Evolutionary conservation across 1,284 basidiomycete genomes (phyloP), one percentile per base, ranked within the genome.

Genomic region (Melampsora larici-populina): DNA sequence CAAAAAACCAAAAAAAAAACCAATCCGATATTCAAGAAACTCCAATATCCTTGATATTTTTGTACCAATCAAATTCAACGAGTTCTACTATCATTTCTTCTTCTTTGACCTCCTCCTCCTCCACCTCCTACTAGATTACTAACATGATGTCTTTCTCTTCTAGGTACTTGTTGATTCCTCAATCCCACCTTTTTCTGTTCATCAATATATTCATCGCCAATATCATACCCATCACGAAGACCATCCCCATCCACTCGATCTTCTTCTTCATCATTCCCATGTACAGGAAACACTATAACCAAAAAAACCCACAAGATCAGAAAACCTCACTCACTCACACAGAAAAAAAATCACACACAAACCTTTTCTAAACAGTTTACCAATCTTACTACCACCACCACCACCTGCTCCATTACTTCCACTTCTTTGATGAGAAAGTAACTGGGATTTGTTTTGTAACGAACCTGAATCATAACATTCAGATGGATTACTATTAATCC

Each of bases 291-390:
- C 1, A 58, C 55, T 58, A 29, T 55, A 55, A 21, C 18, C 6
- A n/a, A 58, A 58, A 58, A 24, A 29, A 58, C 5, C 40, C 7
- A 9, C 1, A 1, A 33, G 24, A 64, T 64, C 36, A 21, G 24
- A 29, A 64, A 31, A 31, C n/a, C n/a, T n/a, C n/a, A n/a, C n/a
- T n/a, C n/a, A n/a, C n/a, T n/a, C n/a, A n/a, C n/a, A n/a, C n/a
- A n/a, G n/a, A n/a, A n/a, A n/a, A n/a, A n/a, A n/a, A n/a, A n/a
- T n/a, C n/a, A n/a, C n/a, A n/a, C n/a, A 15, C 49, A 1, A 17
- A 76, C 73, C 73, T 76, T 76, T 76, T 13, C 73, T n/a, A 40
- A 76, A 76, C 17, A 76, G 40, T 40, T 68, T 76, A 26, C 73
- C 49, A 58, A 76, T 76, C 29, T 76, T 76, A 0, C 73, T 64